Base-by-base conservation (phyloP, 108 stramenopile species). In the Aurantiochytrium sp. region DNA sequence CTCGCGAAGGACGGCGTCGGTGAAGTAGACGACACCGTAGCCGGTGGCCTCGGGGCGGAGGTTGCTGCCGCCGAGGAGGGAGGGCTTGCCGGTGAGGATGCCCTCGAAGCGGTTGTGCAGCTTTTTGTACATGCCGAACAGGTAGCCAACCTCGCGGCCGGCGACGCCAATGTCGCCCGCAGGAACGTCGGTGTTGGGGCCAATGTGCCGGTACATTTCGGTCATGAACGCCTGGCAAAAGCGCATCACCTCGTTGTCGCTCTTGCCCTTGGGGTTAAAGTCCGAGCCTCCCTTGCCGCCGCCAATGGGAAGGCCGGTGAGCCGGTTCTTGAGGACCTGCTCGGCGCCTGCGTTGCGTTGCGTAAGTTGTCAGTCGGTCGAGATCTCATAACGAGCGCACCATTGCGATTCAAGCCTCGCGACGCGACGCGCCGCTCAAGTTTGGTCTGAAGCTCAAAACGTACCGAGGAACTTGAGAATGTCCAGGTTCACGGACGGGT, bases 211-310 rank as follows among this genome's bases (percentile, higher is more conserved):
- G 69, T 95, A 91, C 52, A 99, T 87, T 86, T 99, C 98, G 22
- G 97, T 98, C 95, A 97, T 97, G 92, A 96, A 99, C 54, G 94
- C 93, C 91, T 98, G 98, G 87, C 98, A 99, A 89, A 99, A 99
- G 59, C 97, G 93, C 89, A 97, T 97, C 52, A 98, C 94, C 90
- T 99, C 98, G 6, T 95, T 93, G 87, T 99, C 98, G 27, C 92
- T 93, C 93, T 98, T 98, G 90, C 95, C 93, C 52, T 92, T 87
- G 3, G 98, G 98, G 89, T 99, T 95, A 86, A 99, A 97, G 90
- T 99, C 97, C 27, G 96, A 88, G 24, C 98, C 98, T 10, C 98
- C 98, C 22, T 94, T 95, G 31, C 96, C 96, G 3, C 96, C 96
- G 17, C 98, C 97, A 41, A 97, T 85, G 68, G 92, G 90, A 86